phyloP scores from a whole-genome alignment of 1,284 basidiomycete species.

The Irpex sp. region DNA sequence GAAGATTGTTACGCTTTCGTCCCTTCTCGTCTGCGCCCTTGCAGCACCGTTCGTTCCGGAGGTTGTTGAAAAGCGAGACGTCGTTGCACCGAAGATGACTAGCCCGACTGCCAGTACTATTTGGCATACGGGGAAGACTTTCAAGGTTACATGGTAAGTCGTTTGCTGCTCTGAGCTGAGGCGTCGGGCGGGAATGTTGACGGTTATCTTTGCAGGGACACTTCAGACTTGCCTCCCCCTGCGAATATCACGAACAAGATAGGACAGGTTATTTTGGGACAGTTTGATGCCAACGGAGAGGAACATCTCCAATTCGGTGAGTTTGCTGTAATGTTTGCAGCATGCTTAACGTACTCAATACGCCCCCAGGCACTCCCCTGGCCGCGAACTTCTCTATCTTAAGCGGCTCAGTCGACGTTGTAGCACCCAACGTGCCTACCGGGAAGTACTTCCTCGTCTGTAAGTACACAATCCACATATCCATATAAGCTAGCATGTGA shows the following conservation, averaged over 20 bases:
- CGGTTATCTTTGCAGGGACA: conserved; percentile 39
- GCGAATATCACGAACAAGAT: conserved; percentile 35
- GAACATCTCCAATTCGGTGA: conserved; percentile 48
- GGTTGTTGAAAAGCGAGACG: conserved; percentile 37
- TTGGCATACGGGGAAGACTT: conserved; percentile 49
- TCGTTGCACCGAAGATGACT: conserved; percentile 53
- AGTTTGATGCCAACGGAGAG: conserved; percentile 40
- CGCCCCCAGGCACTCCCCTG: conserved; percentile 36
- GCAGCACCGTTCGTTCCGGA: conserved; percentile 32
- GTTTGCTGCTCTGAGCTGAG: background rate
- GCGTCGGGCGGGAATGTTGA: conserved; percentile 4
- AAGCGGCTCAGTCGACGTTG: conserved; percentile 46
- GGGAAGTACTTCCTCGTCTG: conserved; percentile 40
- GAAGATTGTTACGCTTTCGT: conserved; percentile 8
- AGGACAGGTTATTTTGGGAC: conserved; percentile 54
- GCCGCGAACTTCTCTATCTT: conserved; percentile 53
- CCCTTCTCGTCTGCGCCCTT: conserved; percentile 13
- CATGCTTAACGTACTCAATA: background rate
- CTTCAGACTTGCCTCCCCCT: conserved; percentile 43
- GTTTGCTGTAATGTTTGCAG: conserved; percentile 20
- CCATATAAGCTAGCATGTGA: background rate
- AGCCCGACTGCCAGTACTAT: conserved; percentile 46
- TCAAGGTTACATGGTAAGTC: conserved; percentile 58
- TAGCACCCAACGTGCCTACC: conserved; percentile 49
- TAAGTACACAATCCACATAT: background rate